Conservation (phyloP, 306 rosid species). For the Hippophae gyantsensis region DNA sequence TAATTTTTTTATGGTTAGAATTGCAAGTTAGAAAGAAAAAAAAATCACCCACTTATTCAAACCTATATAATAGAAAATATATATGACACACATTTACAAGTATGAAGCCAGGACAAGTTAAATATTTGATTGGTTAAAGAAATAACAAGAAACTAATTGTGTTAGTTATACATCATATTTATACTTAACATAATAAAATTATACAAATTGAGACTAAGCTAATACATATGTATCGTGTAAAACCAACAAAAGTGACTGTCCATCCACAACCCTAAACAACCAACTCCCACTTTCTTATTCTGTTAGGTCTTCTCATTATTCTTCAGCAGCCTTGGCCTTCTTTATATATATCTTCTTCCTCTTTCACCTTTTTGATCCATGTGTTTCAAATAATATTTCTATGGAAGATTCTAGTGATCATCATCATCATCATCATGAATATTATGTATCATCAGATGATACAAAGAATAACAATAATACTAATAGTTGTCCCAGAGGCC, state of each 20-base stretch:
- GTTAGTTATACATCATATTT: conserved; percentile 9
- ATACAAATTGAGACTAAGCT: conserved; percentile 4
- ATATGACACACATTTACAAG: neutral
- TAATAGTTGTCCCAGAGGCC: conserved; percentile 68
- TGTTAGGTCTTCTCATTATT: conserved; percentile 28
- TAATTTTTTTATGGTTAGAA: too few relatives aligned
- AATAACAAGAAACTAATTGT: conserved; percentile 17
- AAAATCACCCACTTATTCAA: too few relatives aligned
- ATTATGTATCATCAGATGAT: too few relatives aligned
- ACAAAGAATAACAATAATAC: conserved; percentile 24
- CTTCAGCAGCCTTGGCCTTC: neutral
- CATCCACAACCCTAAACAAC: conserved; percentile 98
- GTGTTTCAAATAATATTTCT: conserved; percentile 10
- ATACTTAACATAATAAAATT: neutral
- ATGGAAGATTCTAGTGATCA: conserved; percentile 48
- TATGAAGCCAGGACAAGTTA: neutral
- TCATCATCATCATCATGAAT: too few relatives aligned
- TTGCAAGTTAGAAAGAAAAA: too few relatives aligned
- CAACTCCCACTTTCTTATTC: conserved; percentile 15
- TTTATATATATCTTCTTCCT: conserved; percentile 38
- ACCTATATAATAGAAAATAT: too few relatives aligned
- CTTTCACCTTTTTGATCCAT: conserved; percentile 3
- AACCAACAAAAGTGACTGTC: conserved; percentile 98
- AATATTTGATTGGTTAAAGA: conserved; percentile 10
- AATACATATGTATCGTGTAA: conserved; percentile 63